Evolutionary conservation across 1,284 basidiomycete genomes (phyloP).

Genomic region (Puccinia novopanici): DNA sequence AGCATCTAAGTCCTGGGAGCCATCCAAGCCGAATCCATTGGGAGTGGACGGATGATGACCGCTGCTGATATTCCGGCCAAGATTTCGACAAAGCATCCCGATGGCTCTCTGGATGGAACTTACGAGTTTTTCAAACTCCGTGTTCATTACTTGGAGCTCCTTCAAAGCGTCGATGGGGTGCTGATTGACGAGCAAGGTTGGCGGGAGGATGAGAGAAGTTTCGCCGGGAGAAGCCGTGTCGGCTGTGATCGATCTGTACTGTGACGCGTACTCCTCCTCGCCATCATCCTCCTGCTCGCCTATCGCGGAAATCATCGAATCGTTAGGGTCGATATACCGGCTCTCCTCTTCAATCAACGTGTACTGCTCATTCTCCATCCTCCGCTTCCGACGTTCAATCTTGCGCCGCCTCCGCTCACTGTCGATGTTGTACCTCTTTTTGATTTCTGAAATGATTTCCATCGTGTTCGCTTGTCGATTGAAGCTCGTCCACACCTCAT

Average conservation of each 20-base stretch:
- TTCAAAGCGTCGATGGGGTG: neutral
- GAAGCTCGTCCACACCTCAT: constrained; percentile 31
- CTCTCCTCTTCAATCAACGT: constrained; percentile 32
- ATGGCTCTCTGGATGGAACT: constrained; percentile 8
- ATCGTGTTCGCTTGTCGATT: neutral
- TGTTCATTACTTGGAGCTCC: constrained; percentile 26
- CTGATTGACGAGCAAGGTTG: neutral
- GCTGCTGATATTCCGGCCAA: neutral
- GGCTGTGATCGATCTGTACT: neutral
- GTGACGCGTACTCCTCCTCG: neutral
- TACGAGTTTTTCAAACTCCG: constrained; percentile 32
- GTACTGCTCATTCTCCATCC: constrained; percentile 36
- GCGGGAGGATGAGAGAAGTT: neutral
- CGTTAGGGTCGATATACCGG: neutral
- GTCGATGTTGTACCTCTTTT: neutral
- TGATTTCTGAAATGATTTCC: neutral
- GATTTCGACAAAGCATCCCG: constrained; percentile 1
- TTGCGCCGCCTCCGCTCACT: neutral
- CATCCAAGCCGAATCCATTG: neutral
- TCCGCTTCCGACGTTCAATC: constrained; percentile 7
- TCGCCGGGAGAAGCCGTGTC: neutral
- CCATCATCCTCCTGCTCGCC: neutral
- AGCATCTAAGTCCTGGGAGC: constrained; percentile 29
- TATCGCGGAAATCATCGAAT: neutral
- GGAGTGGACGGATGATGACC: neutral